Conservation (phyloP, 352 stramenopile genomes). For the Phytopythium sindhum region DNA sequence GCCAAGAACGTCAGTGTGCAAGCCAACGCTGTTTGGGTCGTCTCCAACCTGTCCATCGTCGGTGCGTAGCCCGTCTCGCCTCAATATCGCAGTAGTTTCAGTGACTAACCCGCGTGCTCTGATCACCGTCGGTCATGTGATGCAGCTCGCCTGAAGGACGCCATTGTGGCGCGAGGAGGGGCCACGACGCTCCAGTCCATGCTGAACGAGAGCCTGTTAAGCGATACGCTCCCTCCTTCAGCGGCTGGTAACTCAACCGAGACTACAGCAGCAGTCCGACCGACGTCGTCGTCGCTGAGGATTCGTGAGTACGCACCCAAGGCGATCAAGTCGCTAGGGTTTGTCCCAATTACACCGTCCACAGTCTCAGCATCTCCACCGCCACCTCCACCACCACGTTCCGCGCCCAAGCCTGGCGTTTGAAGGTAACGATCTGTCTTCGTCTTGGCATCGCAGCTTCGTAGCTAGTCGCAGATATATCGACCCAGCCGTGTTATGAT, state of each 20-base stretch:
- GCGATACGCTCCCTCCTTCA: background rate
- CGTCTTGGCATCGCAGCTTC: too few relatives aligned
- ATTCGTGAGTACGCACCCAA: constrained; percentile 79
- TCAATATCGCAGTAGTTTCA: background rate
- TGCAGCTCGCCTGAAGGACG: constrained; percentile 43
- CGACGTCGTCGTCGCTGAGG: constrained; percentile 58
- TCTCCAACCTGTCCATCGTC: constrained; percentile 69
- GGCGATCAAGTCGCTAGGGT: constrained; percentile 67
- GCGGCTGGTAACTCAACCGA: background rate
- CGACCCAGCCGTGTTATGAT: too few relatives aligned
- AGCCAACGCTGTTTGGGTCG: constrained; percentile 71
- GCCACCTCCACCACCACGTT: background rate
- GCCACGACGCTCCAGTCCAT: constrained; percentile 60
- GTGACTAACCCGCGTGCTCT: constrained; percentile 1
- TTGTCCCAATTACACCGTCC: constrained; percentile 32
- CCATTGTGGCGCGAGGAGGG: constrained; percentile 47
- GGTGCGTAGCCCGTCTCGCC: constrained; percentile 21
- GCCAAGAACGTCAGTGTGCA: constrained; percentile 56
- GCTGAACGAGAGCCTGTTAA: constrained; percentile 44
- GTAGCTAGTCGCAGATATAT: too few relatives aligned
- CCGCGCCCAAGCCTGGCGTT: background rate
- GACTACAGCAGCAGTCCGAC: constrained; percentile 7
- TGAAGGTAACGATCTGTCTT: background rate
- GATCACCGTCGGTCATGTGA: background rate
- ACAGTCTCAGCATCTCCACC: background rate